A percentile compares a stretch with the other conserved stretches of the same genome.
Conservation (phyloP, 73 alveolate genomes). For the Symbiodinium natans region DNA sequence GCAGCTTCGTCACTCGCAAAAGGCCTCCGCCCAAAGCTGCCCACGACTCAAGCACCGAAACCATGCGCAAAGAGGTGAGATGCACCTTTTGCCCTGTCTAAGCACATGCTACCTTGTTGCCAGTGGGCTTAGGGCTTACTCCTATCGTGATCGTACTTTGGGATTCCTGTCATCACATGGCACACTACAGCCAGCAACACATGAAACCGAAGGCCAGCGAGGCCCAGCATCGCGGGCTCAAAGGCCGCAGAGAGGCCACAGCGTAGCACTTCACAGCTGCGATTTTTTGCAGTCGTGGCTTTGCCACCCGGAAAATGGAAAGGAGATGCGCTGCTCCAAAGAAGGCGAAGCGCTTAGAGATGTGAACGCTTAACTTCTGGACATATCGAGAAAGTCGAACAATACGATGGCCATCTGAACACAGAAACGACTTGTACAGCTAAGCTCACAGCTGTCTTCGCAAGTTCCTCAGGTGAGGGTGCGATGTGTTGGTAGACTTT, state of each 20-base stretch:
- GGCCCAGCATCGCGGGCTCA: neutral
- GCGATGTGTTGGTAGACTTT: too few species aligned
- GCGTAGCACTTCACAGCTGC: neutral
- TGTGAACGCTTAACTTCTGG: too few species aligned
- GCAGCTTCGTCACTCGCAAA: neutral
- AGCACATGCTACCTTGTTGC: too few species aligned
- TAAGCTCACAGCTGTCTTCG: too few species aligned
- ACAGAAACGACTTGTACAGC: too few species aligned
- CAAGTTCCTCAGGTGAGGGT: too few species aligned
- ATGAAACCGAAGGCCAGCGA: neutral
- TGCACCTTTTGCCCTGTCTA: too few species aligned
- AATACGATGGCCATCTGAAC: too few species aligned
- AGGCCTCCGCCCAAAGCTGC: conserved; percentile 22
- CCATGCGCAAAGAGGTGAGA: neutral
- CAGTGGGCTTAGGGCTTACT: too few species aligned
- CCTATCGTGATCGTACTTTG: too few species aligned
- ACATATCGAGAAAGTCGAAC: too few species aligned
- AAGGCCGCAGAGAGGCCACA: neutral
- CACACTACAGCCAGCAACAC: neutral
- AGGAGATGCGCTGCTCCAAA: neutral
- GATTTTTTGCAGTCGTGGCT: conserved; percentile 21
- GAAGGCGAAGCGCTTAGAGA: too few species aligned
- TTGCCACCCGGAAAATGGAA: neutral
- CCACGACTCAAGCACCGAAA: neutral
- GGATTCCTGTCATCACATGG: neutral